phyloP scores from a whole-genome alignment of 805 yeast species.

The Hanseniaspora valbyensis region DNA sequence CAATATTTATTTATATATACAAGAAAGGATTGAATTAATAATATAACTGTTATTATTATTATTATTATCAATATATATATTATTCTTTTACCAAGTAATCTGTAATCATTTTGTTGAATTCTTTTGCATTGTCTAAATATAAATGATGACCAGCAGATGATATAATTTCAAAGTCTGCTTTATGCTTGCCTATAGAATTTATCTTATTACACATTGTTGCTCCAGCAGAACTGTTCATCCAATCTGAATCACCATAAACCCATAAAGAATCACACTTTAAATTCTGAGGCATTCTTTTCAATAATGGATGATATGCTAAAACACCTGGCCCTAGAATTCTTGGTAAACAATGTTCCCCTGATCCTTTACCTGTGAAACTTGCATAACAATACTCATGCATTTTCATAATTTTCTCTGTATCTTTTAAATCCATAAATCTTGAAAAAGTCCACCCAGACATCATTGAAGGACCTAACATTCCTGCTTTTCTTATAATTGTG shows the following conservation, averaged over 20 bases:
- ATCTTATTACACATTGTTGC: conserved; percentile 32
- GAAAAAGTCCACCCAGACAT: conserved; percentile 46
- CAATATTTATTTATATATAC: no score
- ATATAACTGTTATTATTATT: background rate
- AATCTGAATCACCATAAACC: conserved; percentile 58
- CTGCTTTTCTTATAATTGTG: conserved; percentile 37
- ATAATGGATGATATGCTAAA: conserved; percentile 43
- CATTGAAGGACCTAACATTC: conserved; percentile 44
- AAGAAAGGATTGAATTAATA: no score
- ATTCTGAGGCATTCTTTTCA: conserved; percentile 40
- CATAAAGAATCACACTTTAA: conserved; percentile 32
- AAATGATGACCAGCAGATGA: conserved; percentile 55
- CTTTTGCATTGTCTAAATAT: conserved; percentile 46
- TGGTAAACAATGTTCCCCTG: conserved; percentile 57
- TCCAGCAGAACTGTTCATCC: conserved; percentile 63
- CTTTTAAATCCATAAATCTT: conserved; percentile 31
- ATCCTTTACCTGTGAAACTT: conserved; percentile 43
- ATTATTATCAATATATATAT: background rate
- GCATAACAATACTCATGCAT: conserved; percentile 46
- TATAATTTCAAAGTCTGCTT: conserved; percentile 30
- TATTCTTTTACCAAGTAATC: conserved; percentile 20
- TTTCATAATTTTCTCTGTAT: conserved; percentile 29
- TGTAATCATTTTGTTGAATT: conserved; percentile 38
- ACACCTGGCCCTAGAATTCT: conserved; percentile 51
- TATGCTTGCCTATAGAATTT: conserved; percentile 15